Base-by-base conservation (phyloP, 495 filamentous ascomycete genomes). In the Penicillium bovifimosum region DNA sequence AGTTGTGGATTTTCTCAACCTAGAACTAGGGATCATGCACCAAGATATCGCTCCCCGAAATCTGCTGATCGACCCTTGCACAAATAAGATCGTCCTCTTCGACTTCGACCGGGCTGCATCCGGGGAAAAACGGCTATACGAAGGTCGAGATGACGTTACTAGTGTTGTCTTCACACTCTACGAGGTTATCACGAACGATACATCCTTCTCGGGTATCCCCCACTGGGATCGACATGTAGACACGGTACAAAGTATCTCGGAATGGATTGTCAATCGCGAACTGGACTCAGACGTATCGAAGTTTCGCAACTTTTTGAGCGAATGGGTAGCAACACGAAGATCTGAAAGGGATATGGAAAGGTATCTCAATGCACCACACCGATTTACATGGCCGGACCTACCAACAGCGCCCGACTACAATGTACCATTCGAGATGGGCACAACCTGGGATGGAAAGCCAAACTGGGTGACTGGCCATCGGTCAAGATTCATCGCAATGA, bases 31-130 rank as follows among this genome's bases (percentile, higher is more conserved):
- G 14, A 62, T 76, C 24, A 58, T 62, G 41, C 72, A 75, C 60
- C 62, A 71, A 62, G 67, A 75, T 47, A 67, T 75, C 47, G 60
- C 66, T 28, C 42, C 65, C 6, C 62, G 63, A n/a, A 76, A 76
- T 47, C 60, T 75, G 6, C 56, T 76, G 14, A 53, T 75, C 45
- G 55, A 62, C 51, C 44, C 47, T 48, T 47, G 50, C 2, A 72
- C 66, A 32, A 33, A 71, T 6, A 58, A 61, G 6, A 55, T 75
- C 16, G n/a, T 67, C 56, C 57, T 74, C 18, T 70, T 72, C 42
- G 70, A 77, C 57, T 77, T 77, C 41, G 53, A 68, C 58, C 57
- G 38, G 10, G 64, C 65, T 24, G 56, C 57, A 53, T 43, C 28
- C 13, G 60, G 59, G 41, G 60, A n/a, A 55, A 60, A 34, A n/a